These are phyloP conservation scores for Xylaria arbuscula DNA, from an alignment of 2,329 filamentous ascomycete species.

Conservation along the genomic window DNA sequence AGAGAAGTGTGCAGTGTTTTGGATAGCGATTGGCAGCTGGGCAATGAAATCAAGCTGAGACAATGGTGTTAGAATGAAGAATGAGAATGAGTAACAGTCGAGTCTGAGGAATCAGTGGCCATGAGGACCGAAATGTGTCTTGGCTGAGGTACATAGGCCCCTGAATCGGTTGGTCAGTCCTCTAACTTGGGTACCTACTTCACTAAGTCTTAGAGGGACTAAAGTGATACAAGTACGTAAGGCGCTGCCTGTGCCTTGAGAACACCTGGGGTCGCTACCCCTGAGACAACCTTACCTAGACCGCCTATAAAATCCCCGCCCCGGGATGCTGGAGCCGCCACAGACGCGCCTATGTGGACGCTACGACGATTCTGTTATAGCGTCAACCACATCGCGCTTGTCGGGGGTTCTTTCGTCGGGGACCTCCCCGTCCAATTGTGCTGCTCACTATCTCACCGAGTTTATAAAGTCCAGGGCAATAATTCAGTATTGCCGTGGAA, in stretches of 20 bases:
- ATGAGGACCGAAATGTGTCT: conserved; percentile 5
- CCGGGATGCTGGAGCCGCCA: conserved; percentile 23
- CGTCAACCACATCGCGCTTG: conserved; percentile 25
- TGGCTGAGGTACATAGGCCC: not conserved
- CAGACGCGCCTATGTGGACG: conserved; percentile 25
- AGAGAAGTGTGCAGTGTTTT: not conserved
- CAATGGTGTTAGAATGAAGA: not conserved
- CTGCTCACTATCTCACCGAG: not conserved
- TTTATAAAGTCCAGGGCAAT: not conserved
- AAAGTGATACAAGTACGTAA: no score
- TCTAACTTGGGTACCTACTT: not conserved
- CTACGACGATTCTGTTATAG: conserved; percentile 30
- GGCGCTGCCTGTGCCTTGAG: no score
- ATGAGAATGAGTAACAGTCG: not conserved
- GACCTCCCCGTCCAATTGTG: conserved; percentile 17
- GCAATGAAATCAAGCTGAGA: not conserved
- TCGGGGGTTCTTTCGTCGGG: conserved; percentile 20
- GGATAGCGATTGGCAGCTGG: not conserved
- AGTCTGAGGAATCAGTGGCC: not conserved
- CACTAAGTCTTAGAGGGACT: no score
- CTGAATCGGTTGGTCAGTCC: not conserved
- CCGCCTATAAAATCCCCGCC: conserved; percentile 19
- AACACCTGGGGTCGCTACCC: not conserved
- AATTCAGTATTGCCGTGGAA: not conserved
- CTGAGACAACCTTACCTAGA: conserved; percentile 16